Evolutionary conservation across 202 grass and related monocot species (phyloP).

Genomic region (Zizania palustris): DNA sequence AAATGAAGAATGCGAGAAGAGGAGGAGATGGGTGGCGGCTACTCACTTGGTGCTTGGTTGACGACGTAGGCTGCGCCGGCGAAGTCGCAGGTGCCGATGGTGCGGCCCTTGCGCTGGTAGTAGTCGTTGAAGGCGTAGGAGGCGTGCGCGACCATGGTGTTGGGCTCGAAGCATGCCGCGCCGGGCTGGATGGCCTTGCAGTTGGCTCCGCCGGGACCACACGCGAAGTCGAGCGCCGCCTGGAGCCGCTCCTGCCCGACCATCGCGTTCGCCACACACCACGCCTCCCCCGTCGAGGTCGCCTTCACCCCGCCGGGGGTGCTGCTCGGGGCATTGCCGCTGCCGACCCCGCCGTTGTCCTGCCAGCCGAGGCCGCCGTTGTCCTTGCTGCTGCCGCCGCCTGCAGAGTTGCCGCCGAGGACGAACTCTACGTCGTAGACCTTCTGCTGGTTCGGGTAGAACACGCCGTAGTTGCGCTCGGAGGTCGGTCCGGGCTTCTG

Average conservation of each 20-base stretch:
- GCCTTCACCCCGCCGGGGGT: constrained; percentile 52
- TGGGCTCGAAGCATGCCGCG: constrained; percentile 77
- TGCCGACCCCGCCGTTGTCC: constrained; percentile 38
- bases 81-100: constrained; percentile 89
- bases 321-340: neutral
- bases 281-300: constrained; percentile 56
- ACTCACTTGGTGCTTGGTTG: constrained; percentile 78
- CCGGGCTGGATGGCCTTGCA: constrained; percentile 85
- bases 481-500: constrained; percentile 86
- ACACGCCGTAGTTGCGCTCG: constrained; percentile 86
- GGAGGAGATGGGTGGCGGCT: neutral
- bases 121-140: constrained; percentile 94
- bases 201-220: constrained; percentile 71
- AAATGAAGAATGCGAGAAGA: neutral
- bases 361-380: constrained; percentile 45
- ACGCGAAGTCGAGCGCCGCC: constrained; percentile 77
- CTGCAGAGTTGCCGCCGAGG: constrained; percentile 37
- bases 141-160: constrained; percentile 81
- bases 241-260: constrained; percentile 59
- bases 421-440: constrained; percentile 89
- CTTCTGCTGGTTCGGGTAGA: constrained; percentile 89
- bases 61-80: constrained; percentile 83
- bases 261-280: constrained; percentile 84
- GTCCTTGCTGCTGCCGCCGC: constrained; percentile 22
- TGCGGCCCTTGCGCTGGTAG: constrained; percentile 81